Evolutionary conservation across 192 early-diverging fungal genomes (phyloP).

Genomic region (Coemansia asiatica): DNA sequence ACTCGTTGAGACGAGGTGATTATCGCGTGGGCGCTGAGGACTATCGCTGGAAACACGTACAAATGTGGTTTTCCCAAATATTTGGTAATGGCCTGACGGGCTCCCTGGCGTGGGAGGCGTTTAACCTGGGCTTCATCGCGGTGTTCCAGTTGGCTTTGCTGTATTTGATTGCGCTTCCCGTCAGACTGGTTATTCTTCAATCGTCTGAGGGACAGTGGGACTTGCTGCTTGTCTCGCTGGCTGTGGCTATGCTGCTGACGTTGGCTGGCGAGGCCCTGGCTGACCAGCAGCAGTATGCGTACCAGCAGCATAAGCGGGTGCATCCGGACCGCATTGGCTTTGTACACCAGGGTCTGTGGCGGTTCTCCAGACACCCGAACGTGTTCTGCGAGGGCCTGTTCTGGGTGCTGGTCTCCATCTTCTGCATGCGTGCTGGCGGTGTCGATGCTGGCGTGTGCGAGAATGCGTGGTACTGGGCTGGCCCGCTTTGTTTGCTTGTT

Average conservation of each 20-base stretch:
- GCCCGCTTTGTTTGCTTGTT: conserved; percentile 55
- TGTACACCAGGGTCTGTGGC: conserved; percentile 70
- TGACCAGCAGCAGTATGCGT: conserved; percentile 81
- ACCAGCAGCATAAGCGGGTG: conserved; percentile 59
- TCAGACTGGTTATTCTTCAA: conserved; percentile 6
- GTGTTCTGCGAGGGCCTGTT: conserved; percentile 76
- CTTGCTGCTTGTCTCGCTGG: conserved; percentile 51
- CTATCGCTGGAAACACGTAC: conserved; percentile 70
- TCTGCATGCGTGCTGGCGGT: not conserved
- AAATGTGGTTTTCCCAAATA: conserved; percentile 3
- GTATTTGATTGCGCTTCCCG: conserved; percentile 26
- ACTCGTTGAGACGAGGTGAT: conserved; percentile 77
- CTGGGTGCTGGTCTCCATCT: conserved; percentile 55
- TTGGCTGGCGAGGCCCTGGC: conserved; percentile 68
- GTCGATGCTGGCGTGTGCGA: conserved; percentile 18
- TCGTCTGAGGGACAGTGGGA: conserved; percentile 27
- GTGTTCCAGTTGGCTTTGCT: conserved; percentile 73
- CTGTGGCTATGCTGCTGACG: conserved; percentile 43
- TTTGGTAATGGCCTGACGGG: conserved; percentile 20
- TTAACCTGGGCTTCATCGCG: conserved; percentile 74
- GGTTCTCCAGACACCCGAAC: conserved; percentile 79
- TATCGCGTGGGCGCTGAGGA: conserved; percentile 69
- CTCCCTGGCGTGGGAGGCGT: conserved; percentile 59
- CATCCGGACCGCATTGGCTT: conserved; percentile 64
- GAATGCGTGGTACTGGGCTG: conserved; percentile 44